Evolutionary conservation across 83 land plant genomes (phyloP).

Genomic region (Picea engelmannii): DNA sequence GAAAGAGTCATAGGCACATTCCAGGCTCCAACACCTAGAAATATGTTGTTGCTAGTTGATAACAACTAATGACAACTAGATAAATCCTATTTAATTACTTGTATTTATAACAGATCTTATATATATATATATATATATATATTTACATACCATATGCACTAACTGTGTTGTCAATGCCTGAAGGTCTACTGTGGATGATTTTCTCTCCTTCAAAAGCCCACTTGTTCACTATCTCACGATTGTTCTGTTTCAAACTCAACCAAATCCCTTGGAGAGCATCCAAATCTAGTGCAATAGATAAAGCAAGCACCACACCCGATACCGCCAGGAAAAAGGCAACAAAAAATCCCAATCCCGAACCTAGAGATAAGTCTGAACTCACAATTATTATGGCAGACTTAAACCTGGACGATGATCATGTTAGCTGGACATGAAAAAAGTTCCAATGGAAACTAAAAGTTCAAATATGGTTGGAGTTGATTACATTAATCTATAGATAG

Average conservation of each 20-base stretch:
- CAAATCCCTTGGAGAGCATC: conserved; percentile 37
- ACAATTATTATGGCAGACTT: conserved; percentile 66
- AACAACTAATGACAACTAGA: not conserved
- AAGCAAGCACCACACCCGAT: conserved; percentile 70
- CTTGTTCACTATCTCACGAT: conserved; percentile 72
- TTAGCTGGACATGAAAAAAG: not conserved
- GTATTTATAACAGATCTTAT: not conserved
- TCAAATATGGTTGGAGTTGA: not conserved
- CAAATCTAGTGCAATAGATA: conserved; percentile 32
- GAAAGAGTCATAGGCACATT: not conserved
- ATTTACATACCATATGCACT: conserved; percentile 81
- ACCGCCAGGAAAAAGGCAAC: conserved; percentile 83
- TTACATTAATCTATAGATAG: not conserved
- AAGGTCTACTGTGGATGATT: conserved; percentile 94
- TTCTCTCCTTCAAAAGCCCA: conserved; percentile 99
- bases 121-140: too few species aligned
- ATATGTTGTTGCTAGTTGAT: not conserved
- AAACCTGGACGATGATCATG: conserved; percentile 41
- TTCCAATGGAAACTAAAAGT: not conserved
- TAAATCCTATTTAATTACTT: not conserved
- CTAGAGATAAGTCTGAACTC: conserved; percentile 82
- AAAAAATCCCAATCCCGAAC: conserved; percentile 93
- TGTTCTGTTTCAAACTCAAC: conserved; percentile 41
- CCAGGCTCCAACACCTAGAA: not conserved
- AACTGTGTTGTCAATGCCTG: conserved; percentile 96